A percentile compares a stretch with the other conserved stretches of the same genome.
These are phyloP conservation scores for Neocucurbitaria cava DNA, from an alignment of 2,329 filamentous ascomycete species.

Conservation along the genomic window DNA sequence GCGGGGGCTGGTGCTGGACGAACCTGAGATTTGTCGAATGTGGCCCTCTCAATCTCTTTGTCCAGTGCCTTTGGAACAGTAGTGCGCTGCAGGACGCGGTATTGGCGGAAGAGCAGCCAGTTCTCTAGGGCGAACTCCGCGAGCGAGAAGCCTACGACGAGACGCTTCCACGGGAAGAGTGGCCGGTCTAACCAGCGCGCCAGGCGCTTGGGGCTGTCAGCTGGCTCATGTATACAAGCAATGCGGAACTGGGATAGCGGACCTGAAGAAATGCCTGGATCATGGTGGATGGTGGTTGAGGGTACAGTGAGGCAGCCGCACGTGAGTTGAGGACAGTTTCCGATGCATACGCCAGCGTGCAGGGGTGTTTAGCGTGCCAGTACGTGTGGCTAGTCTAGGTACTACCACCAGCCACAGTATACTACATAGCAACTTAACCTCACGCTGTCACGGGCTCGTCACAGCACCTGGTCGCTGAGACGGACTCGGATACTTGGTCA, in stretches of 20 bases:
- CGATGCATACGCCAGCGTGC: constrained; percentile 11
- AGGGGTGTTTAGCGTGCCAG: neutral
- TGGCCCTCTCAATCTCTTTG: constrained; percentile 85
- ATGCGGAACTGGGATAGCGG: neutral
- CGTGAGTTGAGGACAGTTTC: constrained; percentile 35
- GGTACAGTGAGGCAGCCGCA: constrained; percentile 13
- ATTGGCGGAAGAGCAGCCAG: constrained; percentile 88
- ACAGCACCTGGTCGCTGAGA: no score
- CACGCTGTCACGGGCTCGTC: no score
- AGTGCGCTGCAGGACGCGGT: constrained; percentile 80
- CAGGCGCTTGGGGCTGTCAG: constrained; percentile 62
- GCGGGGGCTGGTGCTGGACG: constrained; percentile 1
- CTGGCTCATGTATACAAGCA: neutral
- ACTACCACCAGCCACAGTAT: no score
- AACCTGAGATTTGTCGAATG: constrained; percentile 89
- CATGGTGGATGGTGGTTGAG: constrained; percentile 32
- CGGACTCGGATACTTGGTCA: no score
- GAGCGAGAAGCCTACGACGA: constrained; percentile 93
- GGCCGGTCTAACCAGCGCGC: constrained; percentile 88
- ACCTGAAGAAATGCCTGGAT: constrained; percentile 48
- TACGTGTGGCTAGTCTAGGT: no score
- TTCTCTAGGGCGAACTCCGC: constrained; percentile 91
- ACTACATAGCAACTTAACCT: no score
- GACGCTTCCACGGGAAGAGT: constrained; percentile 94
- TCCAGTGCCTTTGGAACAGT: constrained; percentile 85